Percentiles rank a stretch among this genome's conserved stretches.
These are phyloP conservation scores for Elymus sibiricus DNA, from an alignment of 176 grass and related monocot species.

Conservation along the genomic window DNA sequence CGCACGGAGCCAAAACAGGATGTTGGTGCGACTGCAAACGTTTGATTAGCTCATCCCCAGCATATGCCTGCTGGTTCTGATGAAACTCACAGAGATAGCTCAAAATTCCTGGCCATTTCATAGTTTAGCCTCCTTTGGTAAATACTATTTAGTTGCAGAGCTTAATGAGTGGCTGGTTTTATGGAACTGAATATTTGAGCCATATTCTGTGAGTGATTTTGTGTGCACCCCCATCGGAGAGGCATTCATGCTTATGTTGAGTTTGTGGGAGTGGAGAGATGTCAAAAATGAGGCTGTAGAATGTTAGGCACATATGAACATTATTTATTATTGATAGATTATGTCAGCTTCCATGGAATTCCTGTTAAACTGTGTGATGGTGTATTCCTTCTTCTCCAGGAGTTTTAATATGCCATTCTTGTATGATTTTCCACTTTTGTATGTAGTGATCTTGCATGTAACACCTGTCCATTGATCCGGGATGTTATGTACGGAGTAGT, in stretches of 20 bases:
- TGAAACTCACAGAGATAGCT: slow-evolving; percentile 30
- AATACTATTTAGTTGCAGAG: slow-evolving; percentile 45
- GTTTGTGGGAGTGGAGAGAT: neutral
- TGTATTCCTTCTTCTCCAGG: neutral
- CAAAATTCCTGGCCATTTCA: slow-evolving; percentile 11
- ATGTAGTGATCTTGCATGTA: neutral
- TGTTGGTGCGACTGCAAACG: slow-evolving; percentile 31
- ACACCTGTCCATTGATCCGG: neutral
- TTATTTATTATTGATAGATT: slow-evolving; percentile 28
- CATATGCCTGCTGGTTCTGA: slow-evolving; percentile 38
- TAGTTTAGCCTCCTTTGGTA: slow-evolving; percentile 35
- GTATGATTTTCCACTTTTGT: neutral
- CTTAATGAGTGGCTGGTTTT: slow-evolving; percentile 37
- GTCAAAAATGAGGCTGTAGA: neutral
- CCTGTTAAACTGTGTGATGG: neutral
- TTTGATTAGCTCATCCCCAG: slow-evolving; percentile 23
- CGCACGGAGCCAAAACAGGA: slow-evolving; percentile 47
- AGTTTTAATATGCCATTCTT: neutral
- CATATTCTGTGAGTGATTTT: slow-evolving; percentile 21
- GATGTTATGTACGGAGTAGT: neutral
- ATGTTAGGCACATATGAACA: slow-evolving; percentile 9
- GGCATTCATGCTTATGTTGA: slow-evolving; percentile 10
- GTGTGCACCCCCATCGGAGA: neutral
- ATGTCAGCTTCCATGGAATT: neutral
- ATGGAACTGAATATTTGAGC: slow-evolving; percentile 27